Evolutionary conservation across 169 alveolate genomes (phyloP), one percentile per base, ranked within the genome.

Genomic region (Eimeria maxima): DNA sequence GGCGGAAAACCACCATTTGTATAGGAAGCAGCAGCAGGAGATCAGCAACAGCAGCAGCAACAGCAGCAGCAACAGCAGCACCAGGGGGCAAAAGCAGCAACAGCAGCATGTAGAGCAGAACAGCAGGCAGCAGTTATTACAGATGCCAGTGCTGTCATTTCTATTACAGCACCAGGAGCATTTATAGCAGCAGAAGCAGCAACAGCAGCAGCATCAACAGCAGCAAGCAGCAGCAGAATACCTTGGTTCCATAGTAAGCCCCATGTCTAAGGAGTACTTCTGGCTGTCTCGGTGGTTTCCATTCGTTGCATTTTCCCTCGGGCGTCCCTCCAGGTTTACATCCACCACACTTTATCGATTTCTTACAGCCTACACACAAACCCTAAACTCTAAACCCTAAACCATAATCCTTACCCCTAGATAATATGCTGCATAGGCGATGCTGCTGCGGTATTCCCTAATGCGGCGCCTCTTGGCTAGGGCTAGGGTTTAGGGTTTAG

Each of bases 161-260:
- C 74, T 22, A n/a, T 5, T 42, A n/a, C 74, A 8, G 74, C 33
- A n/a, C n/a, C n/a, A n/a, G n/a, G n/a, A 10, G 6, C 4, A 65
- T n/a, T 14, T 4, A 27, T 10, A 65, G 2, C 76, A 65, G 76
- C 18, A 65, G 38, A 10, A 65, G 18, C 1, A 65, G 76, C 18
- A 18, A 8, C 24, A 73, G 38, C 83, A 27, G 57, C 57, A 50
- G 57, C 57, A 50, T 50, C 18, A 50, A 5, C 5, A 50, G 11
- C 57, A 50, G 57, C 44, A n/a, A 73, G 45, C 45, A 73, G 84
- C 84, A 27, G 53, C 84, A 38, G 84, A 8, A n/a, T 24, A 80
- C 89, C 89, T 80, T 80, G 69, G 50, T 22, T n/a, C 67, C 89
- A 33, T 80, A 80, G 67, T 80, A 80, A 16, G 67, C 50, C n/a